These are phyloP conservation scores for Biscutella auriculata DNA, from an alignment of 441 rosid species.

Conservation along the genomic window DNA sequence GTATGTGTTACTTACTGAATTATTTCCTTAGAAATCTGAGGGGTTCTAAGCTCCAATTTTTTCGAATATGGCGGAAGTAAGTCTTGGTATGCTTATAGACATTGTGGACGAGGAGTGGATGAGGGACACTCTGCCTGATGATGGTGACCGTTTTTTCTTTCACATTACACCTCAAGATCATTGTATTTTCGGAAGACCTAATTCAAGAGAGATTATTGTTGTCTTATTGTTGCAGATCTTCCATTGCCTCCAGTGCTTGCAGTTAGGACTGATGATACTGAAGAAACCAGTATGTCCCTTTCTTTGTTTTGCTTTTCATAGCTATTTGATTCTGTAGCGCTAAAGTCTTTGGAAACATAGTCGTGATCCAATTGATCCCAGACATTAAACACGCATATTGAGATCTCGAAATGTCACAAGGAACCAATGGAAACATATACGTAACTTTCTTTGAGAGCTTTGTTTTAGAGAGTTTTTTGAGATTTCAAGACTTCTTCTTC, in stretches of 20 bases:
- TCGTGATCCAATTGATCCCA: neutral
- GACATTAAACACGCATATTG: neutral
- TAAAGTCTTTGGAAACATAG: neutral
- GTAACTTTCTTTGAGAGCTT: neutral
- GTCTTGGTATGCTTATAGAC: constrained; percentile 73
- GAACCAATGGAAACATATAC: neutral
- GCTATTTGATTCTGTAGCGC: neutral
- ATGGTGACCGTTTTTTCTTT: constrained; percentile 29
- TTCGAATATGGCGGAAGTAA: constrained; percentile 47
- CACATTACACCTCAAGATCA: neutral
- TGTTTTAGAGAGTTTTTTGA: neutral
- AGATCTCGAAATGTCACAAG: neutral
- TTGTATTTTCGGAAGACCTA: neutral
- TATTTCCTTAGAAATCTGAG: neutral
- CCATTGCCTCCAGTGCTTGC: constrained; percentile 66
- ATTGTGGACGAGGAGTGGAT: constrained; percentile 92
- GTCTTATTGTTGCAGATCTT: constrained; percentile 47
- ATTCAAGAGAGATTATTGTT: neutral
- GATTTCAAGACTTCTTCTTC: neutral
- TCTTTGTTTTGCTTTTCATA: neutral
- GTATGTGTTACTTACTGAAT: neutral
- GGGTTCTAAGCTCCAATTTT: neutral
- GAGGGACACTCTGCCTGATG: constrained; percentile 85
- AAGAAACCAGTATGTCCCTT: constrained; percentile 63
- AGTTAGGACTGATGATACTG: constrained; percentile 67